Percentiles rank a stretch among this genome's conserved stretches.
Evolutionary conservation across 2,329 filamentous ascomycete species (phyloP).

Genomic region (Ophiostoma pallidulum): DNA sequence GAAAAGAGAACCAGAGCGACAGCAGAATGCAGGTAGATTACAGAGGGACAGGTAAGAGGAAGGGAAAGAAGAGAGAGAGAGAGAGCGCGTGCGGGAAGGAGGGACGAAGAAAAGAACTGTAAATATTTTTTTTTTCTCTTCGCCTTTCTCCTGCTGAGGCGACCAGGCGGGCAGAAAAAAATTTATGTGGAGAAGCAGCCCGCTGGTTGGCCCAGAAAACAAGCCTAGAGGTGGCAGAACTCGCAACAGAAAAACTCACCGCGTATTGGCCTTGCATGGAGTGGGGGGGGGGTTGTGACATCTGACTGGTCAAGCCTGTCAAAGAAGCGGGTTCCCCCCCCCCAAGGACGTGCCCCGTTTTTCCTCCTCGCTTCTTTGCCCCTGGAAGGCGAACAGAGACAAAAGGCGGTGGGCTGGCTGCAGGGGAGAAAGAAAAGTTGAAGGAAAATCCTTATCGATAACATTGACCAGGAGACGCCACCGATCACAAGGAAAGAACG

Average conservation of each 20-base stretch:
- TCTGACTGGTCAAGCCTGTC: not conserved
- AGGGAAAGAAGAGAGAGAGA: slow-evolving; percentile 21
- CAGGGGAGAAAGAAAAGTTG: too few species aligned
- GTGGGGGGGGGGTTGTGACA: not conserved
- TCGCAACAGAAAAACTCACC: slow-evolving; percentile 5
- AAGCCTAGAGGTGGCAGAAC: not conserved
- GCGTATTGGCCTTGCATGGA: slow-evolving; percentile 1
- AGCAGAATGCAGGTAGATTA: slow-evolving; percentile 20
- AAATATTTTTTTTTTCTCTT: slow-evolving; percentile 12
- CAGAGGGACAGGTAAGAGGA: too few species aligned
- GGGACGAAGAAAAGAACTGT: slow-evolving; percentile 11
- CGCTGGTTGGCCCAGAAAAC: slow-evolving; percentile 16
- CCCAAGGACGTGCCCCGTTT: not conserved
- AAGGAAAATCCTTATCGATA: slow-evolving; percentile 13
- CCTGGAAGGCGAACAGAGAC: not conserved
- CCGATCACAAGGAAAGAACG: not conserved
- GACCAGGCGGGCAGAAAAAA: slow-evolving; percentile 14
- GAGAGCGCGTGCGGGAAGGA: not conserved
- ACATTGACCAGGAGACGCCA: slow-evolving; percentile 12
- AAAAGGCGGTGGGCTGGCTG: slow-evolving; percentile 1
- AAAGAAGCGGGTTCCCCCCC: not conserved
- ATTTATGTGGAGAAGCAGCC: slow-evolving; percentile 10
- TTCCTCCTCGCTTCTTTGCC: slow-evolving; percentile 4
- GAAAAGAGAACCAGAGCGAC: slow-evolving; percentile 20
- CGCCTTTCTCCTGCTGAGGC: too few species aligned